A percentile compares a stretch with the other conserved stretches of the same genome.
phyloP scores from a whole-genome alignment of 768 basidiomycete species.

The Suillus sp. region DNA sequence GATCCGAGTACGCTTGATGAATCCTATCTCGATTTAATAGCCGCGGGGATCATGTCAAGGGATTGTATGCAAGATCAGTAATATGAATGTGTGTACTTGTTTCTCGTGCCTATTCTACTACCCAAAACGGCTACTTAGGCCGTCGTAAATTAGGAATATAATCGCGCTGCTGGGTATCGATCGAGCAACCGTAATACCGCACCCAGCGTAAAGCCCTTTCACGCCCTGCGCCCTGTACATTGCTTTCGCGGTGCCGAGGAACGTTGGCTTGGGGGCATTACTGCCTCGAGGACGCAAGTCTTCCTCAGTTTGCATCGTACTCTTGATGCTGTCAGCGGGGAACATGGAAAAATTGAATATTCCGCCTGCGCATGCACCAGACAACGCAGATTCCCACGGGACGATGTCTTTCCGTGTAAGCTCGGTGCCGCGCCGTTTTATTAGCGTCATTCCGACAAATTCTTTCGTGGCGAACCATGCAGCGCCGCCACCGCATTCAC shows the following conservation, averaged over 20 bases:
- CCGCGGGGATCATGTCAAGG: too few species aligned
- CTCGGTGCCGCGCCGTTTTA: conserved; percentile 46
- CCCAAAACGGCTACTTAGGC: conserved; percentile 58
- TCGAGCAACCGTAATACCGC: conserved; percentile 85
- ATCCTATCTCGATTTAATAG: too few species aligned
- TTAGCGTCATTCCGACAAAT: conserved; percentile 61
- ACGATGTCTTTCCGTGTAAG: conserved; percentile 50
- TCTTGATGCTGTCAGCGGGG: conserved; percentile 95
- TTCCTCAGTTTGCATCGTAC: conserved; percentile 90
- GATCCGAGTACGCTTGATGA: too few species aligned
- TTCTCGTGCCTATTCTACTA: conserved; percentile 19
- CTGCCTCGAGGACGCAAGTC: conserved; percentile 66
- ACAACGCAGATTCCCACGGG: conserved; percentile 81
- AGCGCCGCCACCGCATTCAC: conserved; percentile 88
- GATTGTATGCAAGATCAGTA: too few species aligned
- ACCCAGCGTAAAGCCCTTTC: conserved; percentile 87
- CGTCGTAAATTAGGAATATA: conserved; percentile 92
- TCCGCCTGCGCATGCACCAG: conserved; percentile 86
- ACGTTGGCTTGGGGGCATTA: conserved; percentile 42
- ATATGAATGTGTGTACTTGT: neutral
- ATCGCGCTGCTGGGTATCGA: conserved; percentile 89
- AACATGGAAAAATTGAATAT: conserved; percentile 88
- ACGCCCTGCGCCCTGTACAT: conserved; percentile 80
- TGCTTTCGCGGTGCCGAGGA: conserved; percentile 58
- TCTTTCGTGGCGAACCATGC: conserved; percentile 95